Percentiles rank a stretch among this genome's conserved stretches.
phyloP scores from a whole-genome alignment of 495 filamentous ascomycete genomes.

The Penicillium goetzii region DNA sequence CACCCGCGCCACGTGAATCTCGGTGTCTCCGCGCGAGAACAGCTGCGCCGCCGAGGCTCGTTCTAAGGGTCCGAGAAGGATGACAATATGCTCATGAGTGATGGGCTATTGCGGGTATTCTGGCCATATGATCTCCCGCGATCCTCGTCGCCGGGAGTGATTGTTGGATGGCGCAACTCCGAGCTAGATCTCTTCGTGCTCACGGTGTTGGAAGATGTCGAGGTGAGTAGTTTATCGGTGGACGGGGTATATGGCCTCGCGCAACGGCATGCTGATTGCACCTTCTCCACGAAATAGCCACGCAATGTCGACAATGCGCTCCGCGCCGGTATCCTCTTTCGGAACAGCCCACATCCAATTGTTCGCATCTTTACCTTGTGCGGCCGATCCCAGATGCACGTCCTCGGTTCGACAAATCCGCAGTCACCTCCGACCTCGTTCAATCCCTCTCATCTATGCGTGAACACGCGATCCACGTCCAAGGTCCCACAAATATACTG shows the following conservation, averaged over 20 bases:
- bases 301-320: conserved; percentile 87
- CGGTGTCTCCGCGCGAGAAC: conserved; percentile 93
- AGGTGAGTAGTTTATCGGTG: conserved; percentile 58
- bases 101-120: conserved; percentile 96
- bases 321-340: conserved; percentile 78
- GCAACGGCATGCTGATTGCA: conserved; percentile 14
- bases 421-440: conserved; percentile 52
- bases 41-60: conserved; percentile 89
- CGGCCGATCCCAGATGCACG: conserved; percentile 78
- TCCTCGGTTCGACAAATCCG: conserved; percentile 79
- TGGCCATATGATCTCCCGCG: conserved; percentile 89
- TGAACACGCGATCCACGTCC: conserved; percentile 58
- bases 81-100: conserved; percentile 78
- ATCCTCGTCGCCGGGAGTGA: conserved; percentile 73
- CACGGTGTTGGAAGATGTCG: conserved; percentile 85
- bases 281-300: conserved; percentile 42
- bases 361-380: conserved; percentile 81
- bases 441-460: conserved; percentile 72
- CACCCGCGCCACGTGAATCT: conserved; percentile 81
- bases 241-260: not conserved
- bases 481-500: conserved; percentile 75
- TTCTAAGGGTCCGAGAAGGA: conserved; percentile 74
- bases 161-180: conserved; percentile 96
- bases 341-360: conserved; percentile 81
- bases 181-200: conserved; percentile 88